A percentile compares a stretch with the other conserved stretches of the same genome.
Evolutionary conservation across 2,329 filamentous ascomycete genomes (phyloP).

Genomic region (Metarhizium sp.): DNA sequence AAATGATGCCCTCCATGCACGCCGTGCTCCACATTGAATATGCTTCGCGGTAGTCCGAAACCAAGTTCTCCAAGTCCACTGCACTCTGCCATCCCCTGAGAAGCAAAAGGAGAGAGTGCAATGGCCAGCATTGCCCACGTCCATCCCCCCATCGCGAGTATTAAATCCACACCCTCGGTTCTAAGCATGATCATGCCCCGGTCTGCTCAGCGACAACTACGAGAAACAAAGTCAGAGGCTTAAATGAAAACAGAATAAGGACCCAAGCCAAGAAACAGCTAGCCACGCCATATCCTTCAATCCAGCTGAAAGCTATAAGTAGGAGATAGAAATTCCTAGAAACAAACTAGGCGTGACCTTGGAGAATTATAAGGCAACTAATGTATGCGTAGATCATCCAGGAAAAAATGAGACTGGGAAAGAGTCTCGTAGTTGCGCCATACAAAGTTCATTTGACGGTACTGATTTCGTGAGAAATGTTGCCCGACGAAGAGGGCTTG

Average conservation of each 20-base stretch:
- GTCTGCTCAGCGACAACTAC: not conserved
- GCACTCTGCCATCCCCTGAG: not conserved
- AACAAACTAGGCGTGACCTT: not conserved
- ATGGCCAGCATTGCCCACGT: slow-evolving; percentile 6
- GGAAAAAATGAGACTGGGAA: not conserved
- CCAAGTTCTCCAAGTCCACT: not conserved
- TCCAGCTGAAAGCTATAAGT: not conserved
- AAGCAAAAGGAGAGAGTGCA: slow-evolving; percentile 6
- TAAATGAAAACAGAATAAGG: not conserved
- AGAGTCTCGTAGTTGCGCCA: not conserved
- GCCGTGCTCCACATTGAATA: not conserved
- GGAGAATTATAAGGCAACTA: not conserved
- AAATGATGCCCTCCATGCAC: not conserved
- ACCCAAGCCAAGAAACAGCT: not conserved
- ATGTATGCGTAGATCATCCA: not conserved
- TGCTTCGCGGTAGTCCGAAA: not conserved
- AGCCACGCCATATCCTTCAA: not conserved
- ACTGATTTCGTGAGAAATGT: not conserved
- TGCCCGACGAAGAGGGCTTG: not conserved
- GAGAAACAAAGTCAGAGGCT: not conserved
- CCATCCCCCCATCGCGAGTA: not conserved
- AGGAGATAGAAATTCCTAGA: not conserved
- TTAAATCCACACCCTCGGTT: not conserved
- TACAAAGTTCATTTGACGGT: not conserved
- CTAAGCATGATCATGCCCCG: not conserved